Evolutionary conservation across 441 rosid genomes (phyloP), one percentile per base, ranked within the genome.

Genomic region (Aleurites moluccanus): DNA sequence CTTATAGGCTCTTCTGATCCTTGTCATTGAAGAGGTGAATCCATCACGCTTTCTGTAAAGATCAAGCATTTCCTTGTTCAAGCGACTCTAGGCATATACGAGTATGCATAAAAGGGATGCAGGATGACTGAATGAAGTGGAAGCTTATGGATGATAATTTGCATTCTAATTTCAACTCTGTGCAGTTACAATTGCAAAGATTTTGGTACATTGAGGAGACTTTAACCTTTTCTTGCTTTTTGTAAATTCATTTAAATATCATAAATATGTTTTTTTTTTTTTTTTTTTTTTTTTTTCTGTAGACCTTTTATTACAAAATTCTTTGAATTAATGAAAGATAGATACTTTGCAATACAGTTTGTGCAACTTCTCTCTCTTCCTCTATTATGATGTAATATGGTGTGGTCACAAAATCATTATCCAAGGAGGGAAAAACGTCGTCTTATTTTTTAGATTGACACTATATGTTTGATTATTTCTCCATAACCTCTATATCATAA

Each of bases 181-280:
- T 57, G 56, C 45, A 35, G 64, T 73, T 65, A 16, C 64, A 71
- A 49, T 69, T 35, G 73, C 84, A 64, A 75, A 78, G 81, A 72
- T 77, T 79, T 80, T 70, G 82, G 75, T 67, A 75, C 44, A 77
- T 64, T 40, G 68, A 62, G 74, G 79, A 78, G 70, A 67, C 67
- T 64, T 62, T 56, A 79, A 65, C 53, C 53, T 30, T 79, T 77
- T 71, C 71, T 76, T 69, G 79, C 81, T 56, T 61, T 61, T 21
- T 85, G 79, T 81, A 69, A 45, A 79, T 83, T 75, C 52, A 52
- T 66, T 77, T 79, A 59, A 65, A 78, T 66, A 75, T 63, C 44
- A 62, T 67, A 52, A 52, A 66, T 50, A 73, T 83, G 77, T 73
- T 65, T 72, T 52, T 64, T 66, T 61, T 67, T 65, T 78, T 65